These are phyloP conservation scores for Anthracocystis panici-leucophaei DNA, from an alignment of 1,284 basidiomycete genomes.

Conservation along the genomic window DNA sequence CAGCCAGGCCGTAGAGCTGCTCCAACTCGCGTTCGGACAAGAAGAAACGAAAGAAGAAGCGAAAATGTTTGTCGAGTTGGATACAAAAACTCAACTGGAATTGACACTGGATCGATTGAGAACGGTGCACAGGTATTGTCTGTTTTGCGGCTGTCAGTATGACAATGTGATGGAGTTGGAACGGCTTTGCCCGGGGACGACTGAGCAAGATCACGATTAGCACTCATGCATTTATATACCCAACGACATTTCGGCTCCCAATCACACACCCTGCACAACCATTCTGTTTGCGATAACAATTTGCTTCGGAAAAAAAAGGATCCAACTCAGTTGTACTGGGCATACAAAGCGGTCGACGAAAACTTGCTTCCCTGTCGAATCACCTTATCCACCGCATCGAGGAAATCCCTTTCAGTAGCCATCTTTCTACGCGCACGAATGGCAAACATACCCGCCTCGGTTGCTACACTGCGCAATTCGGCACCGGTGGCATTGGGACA, in stretches of 20 bases:
- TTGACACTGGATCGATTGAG: slow-evolving; percentile 35
- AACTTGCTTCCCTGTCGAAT: slow-evolving; percentile 98
- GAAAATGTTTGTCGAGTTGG: slow-evolving; percentile 16
- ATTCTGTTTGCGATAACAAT: neutral
- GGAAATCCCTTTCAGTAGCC: slow-evolving; percentile 95
- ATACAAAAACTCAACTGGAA: slow-evolving; percentile 29
- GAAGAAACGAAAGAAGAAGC: slow-evolving; percentile 18
- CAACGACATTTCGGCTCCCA: slow-evolving; percentile 13
- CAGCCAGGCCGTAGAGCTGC: slow-evolving; percentile 26
- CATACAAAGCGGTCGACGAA: slow-evolving; percentile 73
- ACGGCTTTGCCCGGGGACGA: slow-evolving; percentile 42
- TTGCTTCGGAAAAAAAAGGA: neutral
- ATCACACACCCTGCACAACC: neutral
- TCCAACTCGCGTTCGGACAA: slow-evolving; percentile 29
- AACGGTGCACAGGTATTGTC: slow-evolving; percentile 31
- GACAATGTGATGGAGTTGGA: slow-evolving; percentile 12
- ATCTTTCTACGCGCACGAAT: slow-evolving; percentile 97
- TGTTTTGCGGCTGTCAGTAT: slow-evolving; percentile 56
- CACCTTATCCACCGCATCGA: slow-evolving; percentile 98
- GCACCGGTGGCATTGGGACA: slow-evolving; percentile 99
- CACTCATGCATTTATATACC: slow-evolving; percentile 13
- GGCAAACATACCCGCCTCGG: slow-evolving; percentile 99
- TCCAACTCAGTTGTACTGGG: slow-evolving; percentile 52
- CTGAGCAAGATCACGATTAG: slow-evolving; percentile 53
- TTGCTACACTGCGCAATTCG: slow-evolving; percentile 94